Base-by-base conservation (phyloP, 1,284 basidiomycete species). In the Marasmius sp. region DNA sequence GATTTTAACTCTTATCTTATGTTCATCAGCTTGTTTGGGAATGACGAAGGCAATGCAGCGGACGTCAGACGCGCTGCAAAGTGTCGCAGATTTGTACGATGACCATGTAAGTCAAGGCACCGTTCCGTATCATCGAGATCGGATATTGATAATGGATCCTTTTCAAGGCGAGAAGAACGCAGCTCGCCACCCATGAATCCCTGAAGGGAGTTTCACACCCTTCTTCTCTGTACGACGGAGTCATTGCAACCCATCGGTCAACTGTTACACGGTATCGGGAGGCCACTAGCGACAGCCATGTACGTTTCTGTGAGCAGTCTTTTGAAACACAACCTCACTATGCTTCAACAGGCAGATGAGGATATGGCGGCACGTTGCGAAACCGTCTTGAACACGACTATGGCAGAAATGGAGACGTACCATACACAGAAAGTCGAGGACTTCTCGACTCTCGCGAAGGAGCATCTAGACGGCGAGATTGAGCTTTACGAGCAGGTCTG, bases 351-450 rank as follows among this genome's bases (percentile, higher is more conserved):
- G 87, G 72, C 80, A n/a, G 79, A 88, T 65, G 85, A 88, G 60
- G 87, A 89, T 16, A 74, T 89, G 63, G 85, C 87, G 1, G 80
- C 86, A 3, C 84, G 93, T 18, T 94, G 91, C 71, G 93, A 95
- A 75, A 95, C 93, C 0, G 91, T 94, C 7, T 75, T 95, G 27
- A 95, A 95, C 72, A 88, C 88, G 3, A 94, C 93, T 0, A 89
- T 93, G 84, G 91, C 92, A 3, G 93, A 95, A 76, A 87, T 95
- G 81, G 89, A 93, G 61, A 87, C 83, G 1, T 92, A 92, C 67
- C 91, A 93, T 69, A 74, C 78, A 0, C 88, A 92, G 71, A 92
- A 92, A 70, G 70, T 76, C 4, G 88, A 92, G 68, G 91, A 92
- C 68, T 89, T 93, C 65, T 73, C 77, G 18, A 73, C 69, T 2